Percentiles rank a stretch among this genome's conserved stretches.
Evolutionary conservation across 2,329 filamentous ascomycete species (phyloP).

Genomic region (Alternaria conjuncta): DNA sequence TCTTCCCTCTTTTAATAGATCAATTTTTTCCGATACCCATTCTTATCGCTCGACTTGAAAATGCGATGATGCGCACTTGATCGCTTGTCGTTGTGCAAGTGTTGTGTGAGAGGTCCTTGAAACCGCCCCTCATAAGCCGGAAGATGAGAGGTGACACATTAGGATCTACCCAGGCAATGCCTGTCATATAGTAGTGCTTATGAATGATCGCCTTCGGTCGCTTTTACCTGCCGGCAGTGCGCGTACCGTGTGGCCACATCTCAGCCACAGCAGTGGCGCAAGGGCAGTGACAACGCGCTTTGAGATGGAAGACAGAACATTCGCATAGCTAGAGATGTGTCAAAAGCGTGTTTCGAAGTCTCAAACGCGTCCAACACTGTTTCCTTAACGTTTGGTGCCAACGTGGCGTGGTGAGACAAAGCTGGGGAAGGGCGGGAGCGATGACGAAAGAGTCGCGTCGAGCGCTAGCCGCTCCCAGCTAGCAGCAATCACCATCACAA

Average conservation of each 20-base stretch:
- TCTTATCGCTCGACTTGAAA: neutral
- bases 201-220: neutral
- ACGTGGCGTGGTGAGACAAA: conserved; percentile 11
- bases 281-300: neutral
- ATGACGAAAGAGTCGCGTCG: conserved; percentile 25
- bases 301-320: neutral
- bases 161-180: neutral
- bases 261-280: neutral
- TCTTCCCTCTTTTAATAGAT: neutral
- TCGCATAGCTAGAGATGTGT: neutral
- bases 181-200: neutral
- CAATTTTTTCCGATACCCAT: neutral
- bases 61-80: neutral
- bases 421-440: conserved; percentile 19
- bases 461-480: conserved; percentile 21
- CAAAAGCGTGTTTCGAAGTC: neutral
- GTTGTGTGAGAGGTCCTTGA: neutral
- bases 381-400: neutral
- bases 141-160: neutral
- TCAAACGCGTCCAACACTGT: neutral
- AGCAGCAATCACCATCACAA: conserved; percentile 32
- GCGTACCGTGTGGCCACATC: neutral
- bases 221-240: neutral
- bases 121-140: neutral
- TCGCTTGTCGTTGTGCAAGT: neutral